Evolutionary conservation across 495 filamentous ascomycete genomes (phyloP).

Genomic region (Aspergillus avenaceus): DNA sequence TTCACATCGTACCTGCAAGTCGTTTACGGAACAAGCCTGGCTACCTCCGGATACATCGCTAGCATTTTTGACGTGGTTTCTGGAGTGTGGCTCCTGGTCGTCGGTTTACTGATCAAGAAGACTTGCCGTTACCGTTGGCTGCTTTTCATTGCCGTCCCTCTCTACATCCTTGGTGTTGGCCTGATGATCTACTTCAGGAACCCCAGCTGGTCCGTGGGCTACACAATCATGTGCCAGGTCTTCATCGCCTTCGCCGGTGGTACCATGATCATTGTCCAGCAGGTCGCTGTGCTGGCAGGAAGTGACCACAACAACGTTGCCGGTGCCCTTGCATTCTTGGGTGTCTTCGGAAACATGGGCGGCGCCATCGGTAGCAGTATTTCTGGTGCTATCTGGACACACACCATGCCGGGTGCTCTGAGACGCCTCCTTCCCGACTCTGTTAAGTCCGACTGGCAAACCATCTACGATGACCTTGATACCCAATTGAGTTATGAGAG

Average conservation of each 20-base stretch:
- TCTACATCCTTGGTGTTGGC: constrained; percentile 54
- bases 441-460: constrained; percentile 27
- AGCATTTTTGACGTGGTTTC: constrained; percentile 50
- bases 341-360: constrained; percentile 60
- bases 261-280: constrained; percentile 57
- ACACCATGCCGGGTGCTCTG: constrained; percentile 53
- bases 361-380: constrained; percentile 63
- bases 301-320: constrained; percentile 63
- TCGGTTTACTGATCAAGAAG: constrained; percentile 48
- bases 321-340: constrained; percentile 58
- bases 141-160: constrained; percentile 49
- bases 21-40: constrained; percentile 54
- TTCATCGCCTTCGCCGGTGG: constrained; percentile 64
- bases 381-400: constrained; percentile 64
- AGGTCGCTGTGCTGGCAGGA: constrained; percentile 66
- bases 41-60: constrained; percentile 50
- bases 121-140: constrained; percentile 53
- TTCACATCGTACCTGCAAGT: constrained; percentile 72
- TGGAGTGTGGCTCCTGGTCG: constrained; percentile 40
- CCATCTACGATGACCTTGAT: constrained; percentile 51
- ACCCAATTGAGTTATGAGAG: constrained; percentile 50
- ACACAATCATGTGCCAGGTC: constrained; percentile 69
- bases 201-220: constrained; percentile 52
- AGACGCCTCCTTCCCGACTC: constrained; percentile 50
- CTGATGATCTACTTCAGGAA: constrained; percentile 67